A percentile compares a stretch with the other conserved stretches of the same genome.
phyloP scores from a whole-genome alignment of 164 flowering plant genomes.

The Aristolochia californica region DNA sequence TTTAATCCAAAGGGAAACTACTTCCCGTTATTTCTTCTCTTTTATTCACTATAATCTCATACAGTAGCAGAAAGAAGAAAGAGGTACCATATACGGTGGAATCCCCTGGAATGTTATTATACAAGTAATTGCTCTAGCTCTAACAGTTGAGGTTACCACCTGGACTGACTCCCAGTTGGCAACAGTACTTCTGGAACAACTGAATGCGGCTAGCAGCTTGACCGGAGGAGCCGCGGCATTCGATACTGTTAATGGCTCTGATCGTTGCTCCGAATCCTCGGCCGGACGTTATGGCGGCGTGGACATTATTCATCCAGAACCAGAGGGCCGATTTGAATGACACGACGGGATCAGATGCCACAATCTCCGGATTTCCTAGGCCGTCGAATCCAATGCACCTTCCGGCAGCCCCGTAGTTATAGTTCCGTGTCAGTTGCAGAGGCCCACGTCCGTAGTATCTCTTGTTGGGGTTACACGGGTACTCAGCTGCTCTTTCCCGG shows the following conservation, averaged over 20 bases:
- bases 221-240: conserved; percentile 17
- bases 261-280: conserved; percentile 36
- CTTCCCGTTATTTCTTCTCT: too few species aligned
- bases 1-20: too few species aligned
- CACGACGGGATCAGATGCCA: conserved; percentile 18
- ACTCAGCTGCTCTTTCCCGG: background rate
- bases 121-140: too few species aligned
- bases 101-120: too few species aligned
- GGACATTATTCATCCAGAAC: conserved; percentile 33
- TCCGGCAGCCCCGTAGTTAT: conserved; percentile 31
- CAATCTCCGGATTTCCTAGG: conserved; percentile 23
- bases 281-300: conserved; percentile 17
- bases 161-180: conserved; percentile 18
- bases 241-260: conserved; percentile 28
- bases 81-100: too few species aligned
- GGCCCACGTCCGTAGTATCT: conserved; percentile 30
- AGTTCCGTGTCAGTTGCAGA: conserved; percentile 28
- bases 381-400: conserved; percentile 26
- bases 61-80: too few species aligned
- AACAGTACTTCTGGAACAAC: conserved; percentile 22
- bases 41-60: too few species aligned
- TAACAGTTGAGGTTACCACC: conserved; percentile 28
- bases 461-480: conserved; percentile 23
- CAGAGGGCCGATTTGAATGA: conserved; percentile 34
- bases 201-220: conserved; percentile 15